A percentile compares a stretch with the other conserved stretches of the same genome.
Evolutionary conservation across 352 stramenopile genomes (phyloP).

Genomic region (Globisporangium spiculum): DNA sequence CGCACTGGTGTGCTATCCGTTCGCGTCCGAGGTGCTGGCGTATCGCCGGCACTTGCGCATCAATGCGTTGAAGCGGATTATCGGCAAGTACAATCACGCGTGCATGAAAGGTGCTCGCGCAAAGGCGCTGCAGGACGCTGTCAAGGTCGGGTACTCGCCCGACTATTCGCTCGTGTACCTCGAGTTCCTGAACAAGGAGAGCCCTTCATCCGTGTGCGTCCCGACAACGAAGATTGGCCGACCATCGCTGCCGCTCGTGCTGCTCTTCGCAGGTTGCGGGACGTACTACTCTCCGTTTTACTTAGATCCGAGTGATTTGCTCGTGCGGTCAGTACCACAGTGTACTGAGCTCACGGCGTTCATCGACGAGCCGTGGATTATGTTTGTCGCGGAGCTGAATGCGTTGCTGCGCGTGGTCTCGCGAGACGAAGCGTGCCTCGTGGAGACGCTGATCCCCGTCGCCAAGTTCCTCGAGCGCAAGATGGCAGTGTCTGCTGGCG

Average conservation of each 20-base stretch:
- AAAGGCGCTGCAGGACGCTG: slow-evolving; percentile 62
- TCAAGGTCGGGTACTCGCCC: slow-evolving; percentile 74
- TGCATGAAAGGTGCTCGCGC: slow-evolving; percentile 79
- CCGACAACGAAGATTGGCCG: slow-evolving; percentile 72
- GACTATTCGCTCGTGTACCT: slow-evolving; percentile 84
- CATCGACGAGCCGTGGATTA: slow-evolving; percentile 83
- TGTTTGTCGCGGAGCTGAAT: slow-evolving; percentile 82
- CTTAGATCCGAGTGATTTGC: slow-evolving; percentile 74
- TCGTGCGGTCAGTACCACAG: slow-evolving; percentile 76
- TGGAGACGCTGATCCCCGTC: slow-evolving; percentile 62
- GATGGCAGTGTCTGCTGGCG: slow-evolving; percentile 34
- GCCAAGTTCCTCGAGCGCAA: slow-evolving; percentile 64
- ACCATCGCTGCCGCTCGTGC: slow-evolving; percentile 63
- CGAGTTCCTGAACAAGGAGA: slow-evolving; percentile 76
- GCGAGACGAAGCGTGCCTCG: slow-evolving; percentile 44
- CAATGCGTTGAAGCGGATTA: slow-evolving; percentile 72
- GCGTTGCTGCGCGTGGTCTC: slow-evolving; percentile 68
- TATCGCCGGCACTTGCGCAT: slow-evolving; percentile 73
- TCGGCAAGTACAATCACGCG: slow-evolving; percentile 77
- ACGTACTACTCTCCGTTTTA: slow-evolving; percentile 82
- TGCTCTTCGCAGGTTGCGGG: slow-evolving; percentile 73
- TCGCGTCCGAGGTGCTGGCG: slow-evolving; percentile 57
- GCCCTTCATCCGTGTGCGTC: slow-evolving; percentile 61
- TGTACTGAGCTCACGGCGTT: slow-evolving; percentile 79
- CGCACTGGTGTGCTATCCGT: slow-evolving; percentile 65